phyloP scores from a whole-genome alignment of 257 asterid species.

The Leonotis leonurus region DNA sequence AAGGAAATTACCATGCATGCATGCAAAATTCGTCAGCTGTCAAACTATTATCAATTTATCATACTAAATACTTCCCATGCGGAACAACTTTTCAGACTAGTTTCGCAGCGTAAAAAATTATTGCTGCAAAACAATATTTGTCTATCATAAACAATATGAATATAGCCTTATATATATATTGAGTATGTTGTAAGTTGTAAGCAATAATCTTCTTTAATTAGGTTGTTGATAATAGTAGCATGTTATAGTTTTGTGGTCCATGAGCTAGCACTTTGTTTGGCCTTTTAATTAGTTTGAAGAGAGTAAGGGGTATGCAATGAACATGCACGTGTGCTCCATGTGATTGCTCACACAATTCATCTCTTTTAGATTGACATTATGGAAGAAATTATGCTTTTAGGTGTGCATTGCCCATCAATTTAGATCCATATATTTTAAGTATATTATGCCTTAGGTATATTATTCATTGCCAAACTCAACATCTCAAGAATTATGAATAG shows the following conservation, averaged over 20 bases:
- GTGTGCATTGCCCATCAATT: constrained; percentile 5
- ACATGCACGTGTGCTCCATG: constrained; percentile 29
- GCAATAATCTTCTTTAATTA: background rate
- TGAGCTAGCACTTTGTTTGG: background rate
- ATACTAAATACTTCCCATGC: too few species aligned
- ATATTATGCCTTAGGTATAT: constrained; percentile 1
- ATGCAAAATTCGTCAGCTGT: too few species aligned
- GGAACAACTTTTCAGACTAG: too few species aligned
- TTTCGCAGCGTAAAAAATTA: too few species aligned
- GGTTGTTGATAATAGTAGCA: background rate
- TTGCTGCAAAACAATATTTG: too few species aligned
- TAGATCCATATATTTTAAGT: constrained; percentile 1
- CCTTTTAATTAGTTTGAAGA: background rate
- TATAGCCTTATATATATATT: too few species aligned
- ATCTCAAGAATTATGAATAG: constrained; percentile 2
- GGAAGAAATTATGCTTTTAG: constrained; percentile 2
- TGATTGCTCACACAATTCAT: constrained; percentile 6
- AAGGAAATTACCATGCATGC: too few species aligned
- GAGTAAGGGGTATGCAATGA: constrained; percentile 10
- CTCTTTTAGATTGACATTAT: background rate
- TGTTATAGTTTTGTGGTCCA: constrained; percentile 23
- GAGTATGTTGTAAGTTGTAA: background rate
- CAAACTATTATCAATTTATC: too few species aligned
- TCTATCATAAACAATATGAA: too few species aligned
- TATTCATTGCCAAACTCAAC: background rate